Percentiles rank a stretch among this genome's conserved stretches.
Evolutionary conservation across 2,329 filamentous ascomycete species (phyloP).

Genomic region (Paecilomyces niveus): DNA sequence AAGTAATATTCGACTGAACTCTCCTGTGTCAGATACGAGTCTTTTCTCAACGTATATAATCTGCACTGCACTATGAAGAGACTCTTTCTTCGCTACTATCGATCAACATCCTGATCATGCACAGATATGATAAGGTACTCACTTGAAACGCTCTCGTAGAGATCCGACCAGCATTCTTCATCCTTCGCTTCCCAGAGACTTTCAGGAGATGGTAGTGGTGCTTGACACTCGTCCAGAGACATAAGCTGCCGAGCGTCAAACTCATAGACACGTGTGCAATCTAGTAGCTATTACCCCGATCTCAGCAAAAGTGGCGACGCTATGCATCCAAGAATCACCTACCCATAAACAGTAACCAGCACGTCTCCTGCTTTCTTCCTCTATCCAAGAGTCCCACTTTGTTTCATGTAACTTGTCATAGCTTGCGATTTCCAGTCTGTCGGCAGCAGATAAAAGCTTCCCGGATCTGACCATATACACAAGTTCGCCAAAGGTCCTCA

Average conservation of each 20-base stretch:
- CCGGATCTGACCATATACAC: constrained; percentile 15
- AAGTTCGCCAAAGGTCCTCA: constrained; percentile 22
- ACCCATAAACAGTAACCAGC: constrained; percentile 40
- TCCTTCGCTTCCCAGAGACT: constrained; percentile 33
- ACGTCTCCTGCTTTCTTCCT: constrained; percentile 30
- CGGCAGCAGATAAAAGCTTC: constrained; percentile 13
- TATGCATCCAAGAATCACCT: constrained; percentile 9
- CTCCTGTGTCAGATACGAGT: constrained; percentile 37
- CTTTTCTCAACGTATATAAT: constrained; percentile 45
- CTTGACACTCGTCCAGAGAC: constrained; percentile 34
- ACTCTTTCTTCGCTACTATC: constrained; percentile 18
- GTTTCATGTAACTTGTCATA: constrained; percentile 7
- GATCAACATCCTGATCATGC: not conserved
- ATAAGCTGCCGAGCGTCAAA: constrained; percentile 28
- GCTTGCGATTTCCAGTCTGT: constrained; percentile 3
- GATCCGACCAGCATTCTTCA: constrained; percentile 23
- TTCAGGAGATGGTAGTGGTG: constrained; percentile 34
- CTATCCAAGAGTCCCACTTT: constrained; percentile 31
- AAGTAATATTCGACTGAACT: constrained; percentile 43
- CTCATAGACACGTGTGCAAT: constrained; percentile 35
- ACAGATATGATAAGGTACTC: constrained; percentile 2
- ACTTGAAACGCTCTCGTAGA: constrained; percentile 16
- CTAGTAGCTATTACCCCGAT: constrained; percentile 28
- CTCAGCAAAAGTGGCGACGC: not conserved
- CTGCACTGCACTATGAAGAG: constrained; percentile 38